phyloP scores from a whole-genome alignment of 2,329 filamentous ascomycete species.

The Talaromyces piceae region DNA sequence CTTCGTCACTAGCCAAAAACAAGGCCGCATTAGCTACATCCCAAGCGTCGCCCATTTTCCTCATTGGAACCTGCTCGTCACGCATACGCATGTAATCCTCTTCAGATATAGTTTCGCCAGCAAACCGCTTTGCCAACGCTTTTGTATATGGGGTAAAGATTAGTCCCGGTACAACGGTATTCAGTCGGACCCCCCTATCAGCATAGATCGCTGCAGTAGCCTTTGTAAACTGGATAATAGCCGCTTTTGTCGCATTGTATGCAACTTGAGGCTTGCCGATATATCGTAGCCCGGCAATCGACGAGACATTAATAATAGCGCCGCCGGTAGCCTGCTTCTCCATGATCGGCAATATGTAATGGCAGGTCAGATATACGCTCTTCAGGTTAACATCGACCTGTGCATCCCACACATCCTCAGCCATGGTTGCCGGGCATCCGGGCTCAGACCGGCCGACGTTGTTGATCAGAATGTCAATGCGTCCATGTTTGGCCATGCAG shows the following conservation, averaged over 20 bases:
- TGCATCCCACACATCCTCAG: constrained; percentile 44
- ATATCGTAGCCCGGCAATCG: constrained; percentile 44
- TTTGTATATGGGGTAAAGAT: constrained; percentile 48
- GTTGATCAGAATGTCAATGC: constrained; percentile 53
- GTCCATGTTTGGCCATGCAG: constrained; percentile 45
- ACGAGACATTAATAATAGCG: constrained; percentile 34
- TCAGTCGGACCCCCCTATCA: constrained; percentile 39
- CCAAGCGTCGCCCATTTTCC: constrained; percentile 35
- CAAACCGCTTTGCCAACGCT: constrained; percentile 39
- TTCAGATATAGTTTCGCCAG: constrained; percentile 35
- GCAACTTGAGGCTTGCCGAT: constrained; percentile 47
- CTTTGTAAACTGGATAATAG: constrained; percentile 44
- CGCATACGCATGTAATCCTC: constrained; percentile 30
- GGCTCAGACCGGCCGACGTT: constrained; percentile 53
- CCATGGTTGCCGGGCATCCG: constrained; percentile 43
- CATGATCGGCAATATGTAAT: constrained; percentile 29
- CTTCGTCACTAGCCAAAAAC: constrained; percentile 65
- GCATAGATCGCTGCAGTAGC: constrained; percentile 40
- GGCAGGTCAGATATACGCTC: constrained; percentile 29
- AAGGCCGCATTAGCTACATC: constrained; percentile 66
- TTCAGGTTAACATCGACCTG: constrained; percentile 41
- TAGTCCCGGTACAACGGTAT: constrained; percentile 49
- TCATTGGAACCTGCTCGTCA: constrained; percentile 31
- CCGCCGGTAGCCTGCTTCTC: constrained; percentile 27
- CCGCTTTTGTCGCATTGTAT: constrained; percentile 47